phyloP scores from a whole-genome alignment of 768 basidiomycete species.

The Boletus reticulatus region DNA sequence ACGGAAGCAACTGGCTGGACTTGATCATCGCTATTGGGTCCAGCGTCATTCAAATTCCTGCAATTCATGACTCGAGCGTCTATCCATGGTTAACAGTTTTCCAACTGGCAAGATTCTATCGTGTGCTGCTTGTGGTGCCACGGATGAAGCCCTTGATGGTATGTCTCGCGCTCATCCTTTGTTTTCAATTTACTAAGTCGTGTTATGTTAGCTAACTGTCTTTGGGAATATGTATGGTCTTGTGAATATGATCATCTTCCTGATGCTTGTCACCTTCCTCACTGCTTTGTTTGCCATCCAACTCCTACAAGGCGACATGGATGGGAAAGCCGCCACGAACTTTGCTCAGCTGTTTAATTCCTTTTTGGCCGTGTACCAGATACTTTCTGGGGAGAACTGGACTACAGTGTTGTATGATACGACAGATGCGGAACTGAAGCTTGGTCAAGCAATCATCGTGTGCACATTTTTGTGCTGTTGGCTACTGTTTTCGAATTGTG shows the following conservation, averaged over 20 bases:
- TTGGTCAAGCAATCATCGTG: slow-evolving; percentile 68
- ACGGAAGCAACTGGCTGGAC: slow-evolving; percentile 69
- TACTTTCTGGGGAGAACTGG: slow-evolving; percentile 96
- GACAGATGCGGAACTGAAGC: slow-evolving; percentile 55
- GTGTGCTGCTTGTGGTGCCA: slow-evolving; percentile 87
- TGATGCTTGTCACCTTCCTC: slow-evolving; percentile 83
- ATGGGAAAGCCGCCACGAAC: slow-evolving; percentile 51
- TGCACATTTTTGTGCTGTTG: slow-evolving; percentile 75
- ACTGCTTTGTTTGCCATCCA: slow-evolving; percentile 82
- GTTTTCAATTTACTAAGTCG: slow-evolving; percentile 3
- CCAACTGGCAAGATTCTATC: slow-evolving; percentile 83
- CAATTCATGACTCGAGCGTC: slow-evolving; percentile 54
- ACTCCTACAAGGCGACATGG: slow-evolving; percentile 81
- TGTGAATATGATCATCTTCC: slow-evolving; percentile 88
- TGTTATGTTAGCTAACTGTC: slow-evolving; percentile 61
- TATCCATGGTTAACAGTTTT: slow-evolving; percentile 93
- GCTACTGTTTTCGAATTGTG: slow-evolving; percentile 92
- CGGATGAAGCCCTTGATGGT: slow-evolving; percentile 89
- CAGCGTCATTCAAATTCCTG: slow-evolving; percentile 82
- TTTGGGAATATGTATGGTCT: slow-evolving; percentile 93
- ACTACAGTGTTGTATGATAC: slow-evolving; percentile 67
- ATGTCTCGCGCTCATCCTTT: neutral
- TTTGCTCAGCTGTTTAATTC: slow-evolving; percentile 83
- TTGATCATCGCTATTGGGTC: slow-evolving; percentile 69
- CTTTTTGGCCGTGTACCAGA: slow-evolving; percentile 83